Base-by-base conservation (phyloP, 1,139 yeast species). In the Candida sp. region DNA sequence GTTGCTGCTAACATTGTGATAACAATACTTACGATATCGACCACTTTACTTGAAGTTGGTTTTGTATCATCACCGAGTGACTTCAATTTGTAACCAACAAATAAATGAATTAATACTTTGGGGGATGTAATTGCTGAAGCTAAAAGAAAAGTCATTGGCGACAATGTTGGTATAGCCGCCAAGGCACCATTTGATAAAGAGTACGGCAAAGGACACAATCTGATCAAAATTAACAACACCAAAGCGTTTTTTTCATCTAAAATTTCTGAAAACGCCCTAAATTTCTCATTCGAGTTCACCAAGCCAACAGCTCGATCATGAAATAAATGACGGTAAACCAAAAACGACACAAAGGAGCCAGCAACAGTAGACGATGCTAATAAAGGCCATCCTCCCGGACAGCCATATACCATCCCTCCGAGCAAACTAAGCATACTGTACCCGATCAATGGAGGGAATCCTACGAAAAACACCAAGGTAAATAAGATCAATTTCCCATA, bases 151-250 rank as follows among this genome's bases (percentile, higher is more conserved):
- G 83, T 80, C 39, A 63, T 47, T 1, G 82, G 68, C 0, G 84
- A 71, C 15, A 90, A 73, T 27, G 87, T 85, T 0, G 95, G 96
- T 21, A 91, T 78, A 3, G 93, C 85, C 4, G 95, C 93, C 51
- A 93, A 73, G 0, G 96, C 97, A 4, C 97, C 98, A 57, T 93
- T 93, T 0, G 95, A 85, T 36, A 91, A 68, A 4, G 97, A 88
- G 59, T 91, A 93, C 0, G 99, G 98, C 54, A 91, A 76, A 0
- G 99, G 99, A 54, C 97, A 89, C 46, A 91, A 64, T 44, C 97
- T 72, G 37, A 93, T 77, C 60, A 91, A 72, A 44, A 84, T 77
- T 43, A 93, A 65, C 36, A 93, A 64, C 48, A 81, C 61, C 47
- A 90, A 75, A 46, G 88, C 83, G 36, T 66, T 64, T 49, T 83